phyloP scores from a whole-genome alignment of 169 alveolate genomes.

The Pseudocohnilembus persalinus region DNA sequence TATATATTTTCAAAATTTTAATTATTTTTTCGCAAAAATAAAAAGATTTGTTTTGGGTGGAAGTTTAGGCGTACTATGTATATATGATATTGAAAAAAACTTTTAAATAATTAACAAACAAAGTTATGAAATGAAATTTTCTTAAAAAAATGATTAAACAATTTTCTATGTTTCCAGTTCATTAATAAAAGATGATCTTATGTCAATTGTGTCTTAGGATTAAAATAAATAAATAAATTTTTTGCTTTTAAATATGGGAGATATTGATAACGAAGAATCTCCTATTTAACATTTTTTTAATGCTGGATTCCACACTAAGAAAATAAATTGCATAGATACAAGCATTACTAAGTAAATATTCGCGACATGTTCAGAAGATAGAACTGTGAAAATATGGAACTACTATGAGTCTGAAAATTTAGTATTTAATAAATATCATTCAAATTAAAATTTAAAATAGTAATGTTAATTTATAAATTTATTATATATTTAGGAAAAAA shows the following conservation, averaged over 20 bases:
- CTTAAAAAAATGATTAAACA: slow-evolving; percentile 34
- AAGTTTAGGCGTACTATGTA: slow-evolving; percentile 19
- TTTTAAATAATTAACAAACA: slow-evolving; percentile 27
- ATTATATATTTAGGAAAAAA: slow-evolving; percentile 11
- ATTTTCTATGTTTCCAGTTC: slow-evolving; percentile 34
- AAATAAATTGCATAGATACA: slow-evolving; percentile 34
- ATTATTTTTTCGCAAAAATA: background rate
- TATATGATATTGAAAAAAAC: slow-evolving; percentile 46
- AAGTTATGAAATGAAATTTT: slow-evolving; percentile 39
- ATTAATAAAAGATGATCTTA: slow-evolving; percentile 22
- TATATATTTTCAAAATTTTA: background rate
- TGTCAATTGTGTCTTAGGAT: slow-evolving; percentile 31
- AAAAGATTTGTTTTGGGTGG: slow-evolving; percentile 42
- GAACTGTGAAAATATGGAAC: slow-evolving; percentile 49
- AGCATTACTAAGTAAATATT: slow-evolving; percentile 36
- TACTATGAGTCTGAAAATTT: slow-evolving; percentile 33
- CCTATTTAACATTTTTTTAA: slow-evolving; percentile 41
- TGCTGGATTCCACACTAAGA: slow-evolving; percentile 46
- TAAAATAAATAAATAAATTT: background rate
- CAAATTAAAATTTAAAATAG: background rate
- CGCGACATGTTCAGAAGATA: slow-evolving; percentile 53
- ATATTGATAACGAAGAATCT: slow-evolving; percentile 37
- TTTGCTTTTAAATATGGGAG: slow-evolving; percentile 17
- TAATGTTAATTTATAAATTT: no score
- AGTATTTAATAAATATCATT: background rate